A percentile compares a stretch with the other conserved stretches of the same genome.
phyloP scores from a whole-genome alignment of 305 asterid genomes.

The Solanum aculeatissimum region DNA sequence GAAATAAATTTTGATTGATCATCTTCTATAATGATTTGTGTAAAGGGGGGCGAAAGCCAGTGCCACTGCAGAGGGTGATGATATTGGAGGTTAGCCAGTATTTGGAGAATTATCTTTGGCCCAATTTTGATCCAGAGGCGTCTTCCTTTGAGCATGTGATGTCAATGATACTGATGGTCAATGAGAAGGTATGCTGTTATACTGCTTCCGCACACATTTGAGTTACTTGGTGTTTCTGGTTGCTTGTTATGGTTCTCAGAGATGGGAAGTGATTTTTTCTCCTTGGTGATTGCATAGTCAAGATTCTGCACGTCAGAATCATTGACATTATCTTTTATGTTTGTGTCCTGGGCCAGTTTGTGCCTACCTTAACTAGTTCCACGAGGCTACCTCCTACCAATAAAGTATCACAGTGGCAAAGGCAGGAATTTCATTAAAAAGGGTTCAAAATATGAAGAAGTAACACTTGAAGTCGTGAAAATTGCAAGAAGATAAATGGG shows the following conservation, averaged over 20 bases:
- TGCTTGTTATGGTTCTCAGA: background rate
- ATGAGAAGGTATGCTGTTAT: conserved; percentile 69
- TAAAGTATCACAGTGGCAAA: background rate
- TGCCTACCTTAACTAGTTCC: background rate
- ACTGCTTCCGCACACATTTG: background rate
- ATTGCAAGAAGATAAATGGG: too few relatives aligned
- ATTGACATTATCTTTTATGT: background rate
- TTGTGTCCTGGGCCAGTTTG: background rate
- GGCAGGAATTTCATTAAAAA: too few relatives aligned
- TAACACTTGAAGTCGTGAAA: too few relatives aligned
- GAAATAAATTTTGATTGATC: background rate
- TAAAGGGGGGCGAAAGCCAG: conserved; percentile 76
- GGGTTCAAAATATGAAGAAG: too few relatives aligned
- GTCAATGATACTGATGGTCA: conserved; percentile 97
- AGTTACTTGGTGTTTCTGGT: background rate
- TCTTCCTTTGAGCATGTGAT: conserved; percentile 93
- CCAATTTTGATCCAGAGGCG: conserved; percentile 75
- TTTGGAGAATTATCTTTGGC: conserved; percentile 96
- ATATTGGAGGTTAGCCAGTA: conserved; percentile 95
- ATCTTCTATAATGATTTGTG: background rate
- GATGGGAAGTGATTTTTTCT: background rate
- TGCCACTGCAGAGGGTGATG: conserved; percentile 97
- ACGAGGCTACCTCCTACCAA: background rate
- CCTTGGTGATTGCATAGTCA: background rate
- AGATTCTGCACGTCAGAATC: background rate